phyloP scores from a whole-genome alignment of 192 early-diverging fungal species.

The Physocladia obscura region DNA sequence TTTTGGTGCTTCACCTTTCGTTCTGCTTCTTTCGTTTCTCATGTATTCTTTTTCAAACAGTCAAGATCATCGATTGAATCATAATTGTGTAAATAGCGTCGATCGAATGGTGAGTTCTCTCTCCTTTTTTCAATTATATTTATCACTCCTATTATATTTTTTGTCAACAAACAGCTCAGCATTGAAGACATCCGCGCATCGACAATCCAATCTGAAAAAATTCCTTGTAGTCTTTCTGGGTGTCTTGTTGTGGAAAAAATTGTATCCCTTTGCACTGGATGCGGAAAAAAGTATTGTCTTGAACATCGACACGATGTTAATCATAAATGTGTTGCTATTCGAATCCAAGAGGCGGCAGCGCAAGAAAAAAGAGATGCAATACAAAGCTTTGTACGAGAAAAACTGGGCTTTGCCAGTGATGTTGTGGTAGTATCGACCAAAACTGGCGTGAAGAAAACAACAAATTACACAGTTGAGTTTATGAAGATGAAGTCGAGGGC shows the following conservation, averaged over 20 bases:
- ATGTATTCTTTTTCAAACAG: neutral
- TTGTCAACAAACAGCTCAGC: neutral
- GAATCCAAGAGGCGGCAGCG: neutral
- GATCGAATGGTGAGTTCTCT: neutral
- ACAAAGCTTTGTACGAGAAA: neutral
- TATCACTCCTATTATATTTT: neutral
- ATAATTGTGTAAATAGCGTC: constrained; percentile 22
- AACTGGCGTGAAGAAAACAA: constrained; percentile 6
- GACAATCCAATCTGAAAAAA: constrained; percentile 4
- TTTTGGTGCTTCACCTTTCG: constrained; percentile 4
- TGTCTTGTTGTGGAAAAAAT: constrained; percentile 20
- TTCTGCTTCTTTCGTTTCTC: neutral
- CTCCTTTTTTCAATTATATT: neutral
- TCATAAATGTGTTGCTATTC: neutral
- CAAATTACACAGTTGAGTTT: constrained; percentile 24
- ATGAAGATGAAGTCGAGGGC: constrained; percentile 32
- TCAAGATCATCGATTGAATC: constrained; percentile 18
- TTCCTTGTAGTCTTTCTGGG: neutral
- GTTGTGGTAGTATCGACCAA: neutral
- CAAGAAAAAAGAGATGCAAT: constrained; percentile 22
- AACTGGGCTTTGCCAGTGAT: neutral
- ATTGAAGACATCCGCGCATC: neutral
- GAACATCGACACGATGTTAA: constrained; percentile 21
- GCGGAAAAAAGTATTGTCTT: constrained; percentile 13
- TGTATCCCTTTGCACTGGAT: constrained; percentile 10